Evolutionary conservation across 1,284 basidiomycete genomes (phyloP), one percentile per base, ranked within the genome.

Genomic region (Leucoagaricus sp.): DNA sequence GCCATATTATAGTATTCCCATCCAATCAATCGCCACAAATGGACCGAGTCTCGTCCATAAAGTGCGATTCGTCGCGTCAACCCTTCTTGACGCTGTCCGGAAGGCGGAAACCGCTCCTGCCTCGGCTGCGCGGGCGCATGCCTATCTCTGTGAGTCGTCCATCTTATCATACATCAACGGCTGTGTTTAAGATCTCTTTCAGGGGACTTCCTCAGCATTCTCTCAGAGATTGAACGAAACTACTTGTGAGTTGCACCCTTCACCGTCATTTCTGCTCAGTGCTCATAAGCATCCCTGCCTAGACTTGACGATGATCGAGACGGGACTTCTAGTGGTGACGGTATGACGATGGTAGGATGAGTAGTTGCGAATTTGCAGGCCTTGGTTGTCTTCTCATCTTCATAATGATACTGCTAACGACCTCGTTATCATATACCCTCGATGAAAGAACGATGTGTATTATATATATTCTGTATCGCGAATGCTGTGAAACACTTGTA

Each of bases 191-290:
- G 5, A 41, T 13, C 40, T 40, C 55, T 50, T 49, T 28, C 67
- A 93, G 91, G 91, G 90, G 92, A 94, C 76, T 95, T 94, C 73
- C 73, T 94, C 36, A 91, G 89, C 46, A 93, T 94, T 63, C 71
- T 95, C 36, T 91, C 88, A 19, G 93, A 94, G 72, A 93, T 95
- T 63, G 93, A 94, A 65, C 76, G 89, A 62, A 92, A 92, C 71
- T 92, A 92, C 76, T 69, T 91, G 86, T 89, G 63, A 70, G 87
- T 82, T 44, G 19, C 49, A 8, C 50, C 51, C 49, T 47, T 55
- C 52, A 58, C 44, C 41, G 60, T 70, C 25, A 23, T 6, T 7
- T 6, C 1, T 38, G 13, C 25, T 9, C 5, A 41, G 19, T 13
- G 15, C 5, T 21, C 8, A 21, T 21, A n/a, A n/a, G 51, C 62